Conservation (phyloP, 768 basidiomycete genomes). For the Vararia minispora region DNA sequence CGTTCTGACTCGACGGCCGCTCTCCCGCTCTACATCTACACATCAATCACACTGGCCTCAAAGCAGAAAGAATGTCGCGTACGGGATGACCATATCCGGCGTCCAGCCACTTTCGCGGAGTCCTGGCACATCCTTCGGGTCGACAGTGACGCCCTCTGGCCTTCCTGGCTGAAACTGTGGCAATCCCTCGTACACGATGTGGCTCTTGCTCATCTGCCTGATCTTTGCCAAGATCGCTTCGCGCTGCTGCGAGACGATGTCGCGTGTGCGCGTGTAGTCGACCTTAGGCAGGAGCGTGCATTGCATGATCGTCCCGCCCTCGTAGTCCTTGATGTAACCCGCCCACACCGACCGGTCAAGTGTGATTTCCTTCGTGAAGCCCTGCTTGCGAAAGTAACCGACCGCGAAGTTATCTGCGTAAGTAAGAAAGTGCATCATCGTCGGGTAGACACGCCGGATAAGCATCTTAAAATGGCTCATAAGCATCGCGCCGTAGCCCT, state of each 20-base stretch:
- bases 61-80: no score
- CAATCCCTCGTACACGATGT: constrained; percentile 74
- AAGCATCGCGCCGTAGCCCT: constrained; percentile 96
- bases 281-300: constrained; percentile 92
- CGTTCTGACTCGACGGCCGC: constrained; percentile 38
- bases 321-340: constrained; percentile 99
- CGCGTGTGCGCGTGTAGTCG: constrained; percentile 75
- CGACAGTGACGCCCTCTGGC: constrained; percentile 38
- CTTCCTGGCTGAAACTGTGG: constrained; percentile 59
- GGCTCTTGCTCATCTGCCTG: constrained; percentile 74
- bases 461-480: constrained; percentile 99
- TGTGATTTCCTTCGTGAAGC: constrained; percentile 95
- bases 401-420: constrained; percentile 99
- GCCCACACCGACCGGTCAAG: constrained; percentile 91
- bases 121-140: constrained; percentile 80
- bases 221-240: constrained; percentile 88
- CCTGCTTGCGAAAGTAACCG: constrained; percentile 98
- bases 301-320: constrained; percentile 98
- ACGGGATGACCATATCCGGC: constrained; percentile 67
- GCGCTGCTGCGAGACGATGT: constrained; percentile 69
- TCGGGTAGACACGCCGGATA: constrained; percentile 70
- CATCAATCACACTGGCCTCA: no score
- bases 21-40: no score
- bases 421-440: constrained; percentile 90
- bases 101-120: constrained; percentile 92